A percentile compares a stretch with the other conserved stretches of the same genome.
These are phyloP conservation scores for Zopfochytrium polystomum DNA, from an alignment of 371 early-diverging fungal genomes.

Conservation along the genomic window DNA sequence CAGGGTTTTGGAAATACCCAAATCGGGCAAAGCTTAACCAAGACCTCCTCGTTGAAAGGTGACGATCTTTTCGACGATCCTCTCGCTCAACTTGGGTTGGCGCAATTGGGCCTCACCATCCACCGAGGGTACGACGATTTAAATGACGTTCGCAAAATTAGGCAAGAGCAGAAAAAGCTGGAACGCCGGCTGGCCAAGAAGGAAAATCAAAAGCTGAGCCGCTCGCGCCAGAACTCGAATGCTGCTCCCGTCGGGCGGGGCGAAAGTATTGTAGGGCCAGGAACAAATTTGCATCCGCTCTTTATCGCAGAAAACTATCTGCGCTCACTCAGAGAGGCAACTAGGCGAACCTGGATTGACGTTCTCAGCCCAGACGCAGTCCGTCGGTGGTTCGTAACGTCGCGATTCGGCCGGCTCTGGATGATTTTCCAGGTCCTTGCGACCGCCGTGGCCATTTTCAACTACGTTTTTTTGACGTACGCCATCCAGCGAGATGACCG, in stretches of 20 bases:
- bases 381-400: constrained; percentile 37
- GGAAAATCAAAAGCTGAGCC: neutral
- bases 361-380: constrained; percentile 43
- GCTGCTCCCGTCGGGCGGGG: constrained; percentile 1
- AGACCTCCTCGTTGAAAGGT: constrained; percentile 16
- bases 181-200: constrained; percentile 11
- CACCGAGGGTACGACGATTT: constrained; percentile 42
- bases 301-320: constrained; percentile 41
- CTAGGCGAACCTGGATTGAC: constrained; percentile 41
- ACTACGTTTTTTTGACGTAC: constrained; percentile 50
- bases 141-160: constrained; percentile 43
- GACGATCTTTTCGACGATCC: constrained; percentile 49
- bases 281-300: constrained; percentile 21
- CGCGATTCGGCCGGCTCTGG: constrained; percentile 43
- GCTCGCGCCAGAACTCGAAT: neutral
- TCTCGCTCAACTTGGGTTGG: constrained; percentile 38
- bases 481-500: constrained; percentile 35
- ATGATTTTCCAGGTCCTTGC: constrained; percentile 51
- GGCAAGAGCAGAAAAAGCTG: constrained; percentile 40
- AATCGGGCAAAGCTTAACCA: neutral
- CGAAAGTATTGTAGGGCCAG: constrained; percentile 4
- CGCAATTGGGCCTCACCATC: constrained; percentile 35
- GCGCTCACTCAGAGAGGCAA: constrained; percentile 24
- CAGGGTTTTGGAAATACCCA: neutral
- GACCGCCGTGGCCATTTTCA: constrained; percentile 45